phyloP scores from a whole-genome alignment of 768 basidiomycete genomes.

The Lactarius quietus region DNA sequence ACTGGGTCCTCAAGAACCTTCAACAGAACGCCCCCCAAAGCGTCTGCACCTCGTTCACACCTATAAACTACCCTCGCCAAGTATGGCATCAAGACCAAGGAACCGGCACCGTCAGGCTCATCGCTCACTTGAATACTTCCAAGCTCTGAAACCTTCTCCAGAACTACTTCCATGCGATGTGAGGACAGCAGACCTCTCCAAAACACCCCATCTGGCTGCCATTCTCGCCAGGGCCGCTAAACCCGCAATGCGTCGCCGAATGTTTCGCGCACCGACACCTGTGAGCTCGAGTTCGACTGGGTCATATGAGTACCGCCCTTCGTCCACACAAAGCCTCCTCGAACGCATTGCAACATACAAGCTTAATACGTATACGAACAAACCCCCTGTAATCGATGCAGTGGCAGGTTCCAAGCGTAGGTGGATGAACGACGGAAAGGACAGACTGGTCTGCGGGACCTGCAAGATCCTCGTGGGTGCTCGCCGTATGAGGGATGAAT shows the following conservation, averaged over 20 bases:
- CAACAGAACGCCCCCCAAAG: constrained; percentile 41
- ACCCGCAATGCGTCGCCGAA: constrained; percentile 49
- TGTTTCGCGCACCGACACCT: constrained; percentile 35
- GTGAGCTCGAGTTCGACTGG: constrained; percentile 31
- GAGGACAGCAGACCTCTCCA: constrained; percentile 40
- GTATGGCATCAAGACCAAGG: constrained; percentile 63
- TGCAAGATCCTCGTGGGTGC: constrained; percentile 73
- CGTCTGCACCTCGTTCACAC: constrained; percentile 54
- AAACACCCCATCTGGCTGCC: constrained; percentile 60
- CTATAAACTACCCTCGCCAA: constrained; percentile 77
- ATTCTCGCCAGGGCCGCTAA: constrained; percentile 64
- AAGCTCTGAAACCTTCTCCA: constrained; percentile 19
- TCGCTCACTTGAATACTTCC: neutral
- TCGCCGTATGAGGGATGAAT: constrained; percentile 64
- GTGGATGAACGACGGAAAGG: constrained; percentile 82
- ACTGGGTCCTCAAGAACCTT: constrained; percentile 37
- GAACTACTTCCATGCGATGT: constrained; percentile 26
- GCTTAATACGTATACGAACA: constrained; percentile 75
- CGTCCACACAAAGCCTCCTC: constrained; percentile 70
- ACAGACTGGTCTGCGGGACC: constrained; percentile 70
- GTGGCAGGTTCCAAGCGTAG: constrained; percentile 80
- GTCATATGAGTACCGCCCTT: constrained; percentile 69
- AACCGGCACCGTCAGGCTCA: constrained; percentile 36
- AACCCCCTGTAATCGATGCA: constrained; percentile 67
- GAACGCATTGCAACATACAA: constrained; percentile 74